Base-by-base conservation (phyloP, 176 grass and related monocot species). In the Puccinellia tenuiflora region DNA sequence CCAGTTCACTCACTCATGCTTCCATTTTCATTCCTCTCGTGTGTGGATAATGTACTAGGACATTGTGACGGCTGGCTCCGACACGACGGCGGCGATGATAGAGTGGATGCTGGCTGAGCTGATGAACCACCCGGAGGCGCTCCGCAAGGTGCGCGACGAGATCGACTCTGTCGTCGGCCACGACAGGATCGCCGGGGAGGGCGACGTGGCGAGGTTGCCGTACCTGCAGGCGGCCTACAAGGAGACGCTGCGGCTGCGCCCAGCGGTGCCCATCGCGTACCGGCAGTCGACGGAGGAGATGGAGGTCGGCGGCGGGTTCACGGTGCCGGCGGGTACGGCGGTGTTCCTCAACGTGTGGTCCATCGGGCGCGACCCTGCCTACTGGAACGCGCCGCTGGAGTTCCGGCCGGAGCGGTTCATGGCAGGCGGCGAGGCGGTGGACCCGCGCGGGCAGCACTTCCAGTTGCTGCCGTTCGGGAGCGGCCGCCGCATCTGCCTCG, bases 91-190 rank as follows among this genome's bases (percentile, higher is more conserved):
- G 9, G 68, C 84, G 5, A 92, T 88, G 73, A 84, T 92, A 2
- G 92, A 92, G 82, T 95, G 93, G 93, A 88, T 89, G 48, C 51
- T 95, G 67, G 87, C 88, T 9, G 93, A 95, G 85, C 82, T 95
- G 54, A 54, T 95, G 48, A 92, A 88, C 88, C 75, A 92, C 52
- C 90, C 85, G 21, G 65, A 86, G 20, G n/a, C 73, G 1, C 80
- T 96, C 13, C 79, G 35, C 22, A 96, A 87, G 73, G 75, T 83
- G 9, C 15, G 15, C 2, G 3, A 28, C 6, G 93, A 96, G 84
- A 79, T 96, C 18, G 93, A 96, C 78, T 43, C 13, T 14, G 86
- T 91, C 24, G 77, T 96, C 3, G 90, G 90, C 33, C 68, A 53
- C 8, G 46, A 48, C 12, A 55, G 88, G 80, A 47, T 96, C 43